Conservation (phyloP, 208 protist species). For the Crithidia thermophila region DNA sequence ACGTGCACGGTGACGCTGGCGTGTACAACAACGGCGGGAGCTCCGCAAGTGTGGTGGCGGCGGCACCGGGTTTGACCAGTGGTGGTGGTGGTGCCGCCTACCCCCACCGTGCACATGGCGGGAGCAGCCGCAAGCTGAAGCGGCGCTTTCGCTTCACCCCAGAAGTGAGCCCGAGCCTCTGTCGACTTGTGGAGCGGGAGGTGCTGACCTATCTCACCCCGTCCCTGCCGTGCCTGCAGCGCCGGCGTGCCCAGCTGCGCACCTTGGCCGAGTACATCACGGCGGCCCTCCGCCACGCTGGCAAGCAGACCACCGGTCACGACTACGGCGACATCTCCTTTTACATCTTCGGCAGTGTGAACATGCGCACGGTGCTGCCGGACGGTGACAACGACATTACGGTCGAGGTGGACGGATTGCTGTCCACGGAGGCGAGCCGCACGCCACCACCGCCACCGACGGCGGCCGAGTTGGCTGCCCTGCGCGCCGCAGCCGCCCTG, state of each 20-base stretch:
- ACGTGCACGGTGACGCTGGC: too few species aligned
- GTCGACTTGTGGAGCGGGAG: conserved; percentile 63
- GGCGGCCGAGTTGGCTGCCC: conserved; percentile 3
- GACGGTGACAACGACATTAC: conserved; percentile 91
- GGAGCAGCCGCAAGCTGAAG: neutral
- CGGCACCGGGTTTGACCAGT: too few species aligned
- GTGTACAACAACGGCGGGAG: too few species aligned
- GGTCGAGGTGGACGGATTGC: conserved; percentile 75
- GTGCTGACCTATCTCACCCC: conserved; percentile 64
- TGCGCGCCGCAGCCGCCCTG: conserved; percentile 8
- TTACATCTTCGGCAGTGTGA: conserved; percentile 87
- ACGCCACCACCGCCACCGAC: conserved; percentile 17
- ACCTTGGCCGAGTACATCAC: conserved; percentile 65
- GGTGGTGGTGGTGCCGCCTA: too few species aligned
- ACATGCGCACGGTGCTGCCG: conserved; percentile 87
- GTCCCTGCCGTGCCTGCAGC: conserved; percentile 47
- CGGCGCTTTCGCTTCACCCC: conserved; percentile 46
- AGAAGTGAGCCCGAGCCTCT: conserved; percentile 58
- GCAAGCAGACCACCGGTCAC: conserved; percentile 30
- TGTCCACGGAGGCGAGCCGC: conserved; percentile 25
- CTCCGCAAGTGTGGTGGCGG: too few species aligned
- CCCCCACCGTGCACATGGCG: too few species aligned
- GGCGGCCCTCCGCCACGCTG: conserved; percentile 52
- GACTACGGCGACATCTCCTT: conserved; percentile 61
- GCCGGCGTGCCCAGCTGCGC: conserved; percentile 62